These are phyloP conservation scores for Pestalotiopsis sp. DNA, from an alignment of 2,329 filamentous ascomycete species.

Conservation along the genomic window DNA sequence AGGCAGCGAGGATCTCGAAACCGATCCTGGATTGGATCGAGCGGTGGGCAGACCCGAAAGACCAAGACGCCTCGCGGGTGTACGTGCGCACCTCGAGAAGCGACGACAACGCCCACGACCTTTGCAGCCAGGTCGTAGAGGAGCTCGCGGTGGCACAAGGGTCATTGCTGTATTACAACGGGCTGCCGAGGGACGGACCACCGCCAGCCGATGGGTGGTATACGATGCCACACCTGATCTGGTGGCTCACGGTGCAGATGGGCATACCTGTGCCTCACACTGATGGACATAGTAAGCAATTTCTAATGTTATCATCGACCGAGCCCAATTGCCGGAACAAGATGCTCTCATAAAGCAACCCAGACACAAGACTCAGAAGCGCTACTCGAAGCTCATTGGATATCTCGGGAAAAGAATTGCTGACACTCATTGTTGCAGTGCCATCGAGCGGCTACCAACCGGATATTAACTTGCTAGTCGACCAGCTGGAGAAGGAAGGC, in stretches of 20 bases:
- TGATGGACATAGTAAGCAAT: constrained; percentile 5
- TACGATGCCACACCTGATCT: constrained; percentile 2
- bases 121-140: constrained; percentile 4
- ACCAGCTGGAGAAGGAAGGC: not conserved
- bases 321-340: no score
- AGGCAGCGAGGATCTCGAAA: not conserved
- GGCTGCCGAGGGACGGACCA: not conserved
- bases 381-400: no score
- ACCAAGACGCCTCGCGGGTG: not conserved
- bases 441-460: not conserved
- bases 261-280: not conserved
- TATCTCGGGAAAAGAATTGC: no score
- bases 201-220: constrained; percentile 1
- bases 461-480: not conserved
- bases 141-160: not conserved
- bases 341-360: no score
- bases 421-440: no score
- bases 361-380: no score
- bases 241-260: constrained; percentile 7
- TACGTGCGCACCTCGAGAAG: no score
- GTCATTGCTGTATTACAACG: constrained; percentile 9
- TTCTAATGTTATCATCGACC: no score
- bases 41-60: not conserved
- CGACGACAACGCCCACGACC: not conserved
- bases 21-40: not conserved